Evolutionary conservation across 768 basidiomycete genomes (phyloP).

Genomic region (Rickenella mellea): DNA sequence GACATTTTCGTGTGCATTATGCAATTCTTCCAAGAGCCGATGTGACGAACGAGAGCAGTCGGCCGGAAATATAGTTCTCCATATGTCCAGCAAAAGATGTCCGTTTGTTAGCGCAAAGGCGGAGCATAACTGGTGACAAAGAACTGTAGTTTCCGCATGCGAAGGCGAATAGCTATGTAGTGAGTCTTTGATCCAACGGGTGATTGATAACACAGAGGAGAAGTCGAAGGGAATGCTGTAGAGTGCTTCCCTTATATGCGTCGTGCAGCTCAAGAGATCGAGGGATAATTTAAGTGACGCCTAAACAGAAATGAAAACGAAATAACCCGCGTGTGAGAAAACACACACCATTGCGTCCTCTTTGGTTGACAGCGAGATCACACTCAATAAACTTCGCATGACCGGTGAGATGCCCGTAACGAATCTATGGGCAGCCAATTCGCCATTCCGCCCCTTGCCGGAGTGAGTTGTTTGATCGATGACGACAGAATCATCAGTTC

Average conservation of each 20-base stretch:
- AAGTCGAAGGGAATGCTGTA: slow-evolving; percentile 43
- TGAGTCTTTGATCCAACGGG: slow-evolving; percentile 38
- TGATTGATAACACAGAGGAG: slow-evolving; percentile 53
- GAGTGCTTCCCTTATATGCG: slow-evolving; percentile 35
- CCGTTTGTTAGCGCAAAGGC: slow-evolving; percentile 59
- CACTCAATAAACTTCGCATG: no score
- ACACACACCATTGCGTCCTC: not conserved
- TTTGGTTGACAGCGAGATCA: no score
- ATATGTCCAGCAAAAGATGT: slow-evolving; percentile 61
- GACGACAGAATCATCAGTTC: no score
- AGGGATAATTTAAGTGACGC: slow-evolving; percentile 23
- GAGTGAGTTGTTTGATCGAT: no score
- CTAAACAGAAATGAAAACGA: slow-evolving; percentile 10
- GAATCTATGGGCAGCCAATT: no score
- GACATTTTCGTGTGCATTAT: no score
- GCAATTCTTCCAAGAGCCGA: slow-evolving; percentile 8
- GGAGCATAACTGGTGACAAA: slow-evolving; percentile 31
- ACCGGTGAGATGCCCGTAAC: no score
- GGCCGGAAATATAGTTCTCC: no score
- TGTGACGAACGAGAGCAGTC: slow-evolving; percentile 25
- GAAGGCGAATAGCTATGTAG: slow-evolving; percentile 24
- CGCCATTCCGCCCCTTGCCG: no score
- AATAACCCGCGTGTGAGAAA: no score
- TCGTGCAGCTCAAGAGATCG: slow-evolving; percentile 27
- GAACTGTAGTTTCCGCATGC: slow-evolving; percentile 23